phyloP scores from a whole-genome alignment of 768 basidiomycete species.

The Hericium coralloides region DNA sequence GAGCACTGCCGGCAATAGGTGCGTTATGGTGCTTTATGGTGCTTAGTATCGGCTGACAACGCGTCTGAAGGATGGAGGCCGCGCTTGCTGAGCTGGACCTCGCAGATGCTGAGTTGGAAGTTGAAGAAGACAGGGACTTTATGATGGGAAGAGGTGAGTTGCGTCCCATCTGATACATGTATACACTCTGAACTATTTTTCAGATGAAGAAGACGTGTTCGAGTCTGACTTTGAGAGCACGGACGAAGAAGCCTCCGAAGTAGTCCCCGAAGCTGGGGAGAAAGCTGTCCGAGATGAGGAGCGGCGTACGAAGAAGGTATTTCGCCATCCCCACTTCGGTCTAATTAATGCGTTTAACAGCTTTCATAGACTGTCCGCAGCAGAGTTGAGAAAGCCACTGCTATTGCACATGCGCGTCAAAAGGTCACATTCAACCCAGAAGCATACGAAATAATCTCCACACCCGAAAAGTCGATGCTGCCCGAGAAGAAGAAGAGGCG shows the following conservation, averaged over 20 bases:
- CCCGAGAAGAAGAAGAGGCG: constrained; percentile 32
- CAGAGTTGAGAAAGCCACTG: constrained; percentile 53
- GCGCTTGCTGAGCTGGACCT: constrained; percentile 63
- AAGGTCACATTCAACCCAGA: constrained; percentile 62
- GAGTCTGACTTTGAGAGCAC: constrained; percentile 83
- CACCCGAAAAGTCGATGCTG: constrained; percentile 15
- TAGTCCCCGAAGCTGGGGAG: constrained; percentile 48
- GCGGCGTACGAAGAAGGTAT: constrained; percentile 39
- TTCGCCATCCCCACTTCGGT: neutral
- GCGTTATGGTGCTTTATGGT: constrained; percentile 11
- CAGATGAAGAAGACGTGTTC: constrained; percentile 78
- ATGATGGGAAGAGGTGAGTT: constrained; percentile 50
- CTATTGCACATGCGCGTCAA: constrained; percentile 58
- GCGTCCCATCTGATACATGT: neutral
- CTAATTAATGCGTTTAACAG: neutral
- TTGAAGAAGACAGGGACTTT: constrained; percentile 72
- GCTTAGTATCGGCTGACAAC: neutral
- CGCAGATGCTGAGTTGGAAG: constrained; percentile 41
- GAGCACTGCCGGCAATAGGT: constrained; percentile 78
- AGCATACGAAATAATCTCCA: constrained; percentile 19
- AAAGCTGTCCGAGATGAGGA: constrained; percentile 53
- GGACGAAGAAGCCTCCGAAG: constrained; percentile 53
- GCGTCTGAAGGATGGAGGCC: constrained; percentile 53
- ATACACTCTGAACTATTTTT: neutral
- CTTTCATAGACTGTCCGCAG: constrained; percentile 39